phyloP scores from a whole-genome alignment of 345 rosid species.

The Ceriops decandra region DNA sequence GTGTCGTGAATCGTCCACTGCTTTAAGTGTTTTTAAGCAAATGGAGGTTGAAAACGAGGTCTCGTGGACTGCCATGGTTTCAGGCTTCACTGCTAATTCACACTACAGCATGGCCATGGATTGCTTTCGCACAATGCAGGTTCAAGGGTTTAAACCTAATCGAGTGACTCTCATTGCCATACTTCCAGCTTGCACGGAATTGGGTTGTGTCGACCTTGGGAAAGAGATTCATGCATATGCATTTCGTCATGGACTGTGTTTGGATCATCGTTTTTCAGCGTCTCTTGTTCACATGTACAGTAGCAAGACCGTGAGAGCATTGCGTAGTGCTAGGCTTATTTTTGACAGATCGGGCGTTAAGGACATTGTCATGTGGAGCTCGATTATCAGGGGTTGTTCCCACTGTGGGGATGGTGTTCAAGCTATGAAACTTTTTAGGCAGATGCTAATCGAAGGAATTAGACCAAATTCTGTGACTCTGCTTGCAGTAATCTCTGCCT shows the following conservation, averaged over 20 bases:
- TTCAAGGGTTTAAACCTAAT: constrained; percentile 41
- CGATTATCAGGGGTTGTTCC: constrained; percentile 42
- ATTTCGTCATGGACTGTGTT: constrained; percentile 35
- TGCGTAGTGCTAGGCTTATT: constrained; percentile 31
- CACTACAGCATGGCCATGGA: constrained; percentile 29
- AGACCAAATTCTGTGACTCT: constrained; percentile 49
- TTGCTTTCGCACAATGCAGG: constrained; percentile 47
- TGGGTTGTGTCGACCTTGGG: constrained; percentile 28
- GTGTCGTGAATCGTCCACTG: constrained; percentile 28
- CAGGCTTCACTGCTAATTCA: constrained; percentile 40
- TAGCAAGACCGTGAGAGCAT: constrained; percentile 19
- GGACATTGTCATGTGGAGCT: constrained; percentile 60
- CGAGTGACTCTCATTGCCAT: constrained; percentile 23
- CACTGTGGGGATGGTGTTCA: constrained; percentile 30
- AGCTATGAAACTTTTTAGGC: constrained; percentile 39
- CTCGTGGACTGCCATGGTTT: constrained; percentile 55
- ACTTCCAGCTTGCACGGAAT: constrained; percentile 35
- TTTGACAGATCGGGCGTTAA: constrained; percentile 37
- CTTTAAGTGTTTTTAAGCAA: constrained; percentile 34
- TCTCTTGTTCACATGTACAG: constrained; percentile 44
- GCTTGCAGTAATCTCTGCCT: constrained; percentile 46
- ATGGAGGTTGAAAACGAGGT: constrained; percentile 46
- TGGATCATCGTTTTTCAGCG: constrained; percentile 32
- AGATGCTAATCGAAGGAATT: constrained; percentile 41
- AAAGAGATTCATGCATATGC: constrained; percentile 56